These are phyloP conservation scores for Xylaria nigripes DNA, from an alignment of 495 filamentous ascomycete species.

Conservation along the genomic window DNA sequence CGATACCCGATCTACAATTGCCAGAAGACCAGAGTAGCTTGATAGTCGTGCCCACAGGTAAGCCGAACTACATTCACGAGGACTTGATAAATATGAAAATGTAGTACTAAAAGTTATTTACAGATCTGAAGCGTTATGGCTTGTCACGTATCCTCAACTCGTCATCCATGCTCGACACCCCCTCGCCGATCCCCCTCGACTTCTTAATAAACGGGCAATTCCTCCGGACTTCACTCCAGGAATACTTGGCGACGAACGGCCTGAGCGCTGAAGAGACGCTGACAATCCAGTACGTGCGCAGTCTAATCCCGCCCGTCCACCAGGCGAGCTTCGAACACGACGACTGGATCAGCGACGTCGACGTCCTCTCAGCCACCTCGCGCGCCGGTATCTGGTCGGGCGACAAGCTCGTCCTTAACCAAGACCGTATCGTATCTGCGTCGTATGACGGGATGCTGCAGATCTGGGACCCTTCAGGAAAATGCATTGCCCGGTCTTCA, in stretches of 20 bases:
- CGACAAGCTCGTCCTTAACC: slow-evolving; percentile 34
- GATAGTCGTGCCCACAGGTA: slow-evolving; percentile 44
- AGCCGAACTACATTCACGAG: slow-evolving; percentile 1
- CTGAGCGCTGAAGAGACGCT: slow-evolving; percentile 80
- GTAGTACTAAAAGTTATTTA: not conserved
- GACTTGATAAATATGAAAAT: not conserved
- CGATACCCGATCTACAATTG: slow-evolving; percentile 47
- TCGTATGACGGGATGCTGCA: slow-evolving; percentile 83
- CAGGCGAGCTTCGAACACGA: slow-evolving; percentile 88
- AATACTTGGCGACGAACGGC: slow-evolving; percentile 77
- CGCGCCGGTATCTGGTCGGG: slow-evolving; percentile 49
- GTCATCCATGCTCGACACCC: slow-evolving; percentile 61
- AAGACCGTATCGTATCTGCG: slow-evolving; percentile 67
- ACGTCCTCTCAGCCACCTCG: slow-evolving; percentile 64
- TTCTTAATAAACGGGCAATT: slow-evolving; percentile 90
- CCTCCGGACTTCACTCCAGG: slow-evolving; percentile 77
- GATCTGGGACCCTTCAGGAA: slow-evolving; percentile 81
- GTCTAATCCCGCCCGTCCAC: slow-evolving; percentile 76
- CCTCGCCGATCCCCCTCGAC: slow-evolving; percentile 82
- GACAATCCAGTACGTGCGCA: slow-evolving; percentile 86
- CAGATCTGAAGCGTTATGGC: slow-evolving; percentile 78
- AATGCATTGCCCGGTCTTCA: slow-evolving; percentile 63
- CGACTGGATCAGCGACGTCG: slow-evolving; percentile 93
- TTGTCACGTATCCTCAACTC: slow-evolving; percentile 91
- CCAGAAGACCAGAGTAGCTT: slow-evolving; percentile 43